Conservation (phyloP, 2,329 filamentous ascomycete genomes). For the Fusarium coicis region DNA sequence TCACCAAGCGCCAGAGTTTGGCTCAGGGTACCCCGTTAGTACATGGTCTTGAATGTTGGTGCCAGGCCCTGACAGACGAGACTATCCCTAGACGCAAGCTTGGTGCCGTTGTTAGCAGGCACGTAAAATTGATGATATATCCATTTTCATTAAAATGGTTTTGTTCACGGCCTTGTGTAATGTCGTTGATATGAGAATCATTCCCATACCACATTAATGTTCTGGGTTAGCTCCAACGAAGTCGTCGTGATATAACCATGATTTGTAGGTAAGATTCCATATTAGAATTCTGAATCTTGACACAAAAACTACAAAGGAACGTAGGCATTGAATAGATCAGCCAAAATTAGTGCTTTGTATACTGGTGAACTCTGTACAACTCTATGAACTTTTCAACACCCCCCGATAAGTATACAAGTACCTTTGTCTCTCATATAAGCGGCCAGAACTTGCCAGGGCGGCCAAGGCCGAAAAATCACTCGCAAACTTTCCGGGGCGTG, state of each 20-base stretch:
- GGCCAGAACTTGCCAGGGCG: constrained; percentile 5
- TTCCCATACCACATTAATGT: neutral
- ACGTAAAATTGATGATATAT: constrained; percentile 49
- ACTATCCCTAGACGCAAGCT: constrained; percentile 39
- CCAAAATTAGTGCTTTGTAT: neutral
- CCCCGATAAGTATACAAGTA: constrained; percentile 11
- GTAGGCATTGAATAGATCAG: neutral
- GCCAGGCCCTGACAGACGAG: constrained; percentile 47
- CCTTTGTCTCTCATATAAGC: constrained; percentile 30
- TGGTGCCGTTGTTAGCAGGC: constrained; percentile 42
- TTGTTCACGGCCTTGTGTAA: neutral
- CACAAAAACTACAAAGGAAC: neutral
- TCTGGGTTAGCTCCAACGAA: neutral
- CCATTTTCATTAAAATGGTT: constrained; percentile 22
- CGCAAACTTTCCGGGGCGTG: constrained; percentile 32
- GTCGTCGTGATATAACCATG: neutral
- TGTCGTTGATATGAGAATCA: neutral
- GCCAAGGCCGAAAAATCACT: constrained; percentile 33
- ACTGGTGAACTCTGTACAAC: constrained; percentile 8
- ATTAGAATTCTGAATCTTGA: neutral
- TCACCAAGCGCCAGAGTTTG: constrained; percentile 37
- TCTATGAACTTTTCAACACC: constrained; percentile 3
- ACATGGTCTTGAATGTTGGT: constrained; percentile 42
- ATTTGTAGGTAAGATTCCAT: neutral
- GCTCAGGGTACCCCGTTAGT: constrained; percentile 41